Conservation (phyloP, 208 protist species). For the Acanthamoeba healyi region DNA sequence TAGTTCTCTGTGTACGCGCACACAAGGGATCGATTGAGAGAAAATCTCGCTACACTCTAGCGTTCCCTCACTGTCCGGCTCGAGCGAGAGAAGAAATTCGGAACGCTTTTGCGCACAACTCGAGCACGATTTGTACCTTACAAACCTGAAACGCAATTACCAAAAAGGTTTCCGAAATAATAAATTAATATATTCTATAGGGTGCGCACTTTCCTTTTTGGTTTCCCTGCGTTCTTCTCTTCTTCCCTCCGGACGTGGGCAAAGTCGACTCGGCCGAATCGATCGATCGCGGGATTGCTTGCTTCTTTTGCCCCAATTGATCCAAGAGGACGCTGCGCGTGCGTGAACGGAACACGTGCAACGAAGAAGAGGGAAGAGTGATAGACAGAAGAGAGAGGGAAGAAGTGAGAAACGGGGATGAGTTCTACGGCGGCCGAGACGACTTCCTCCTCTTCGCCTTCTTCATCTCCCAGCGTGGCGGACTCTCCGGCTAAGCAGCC, state of each 20-base stretch:
- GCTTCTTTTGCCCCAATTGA: background rate
- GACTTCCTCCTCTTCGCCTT: background rate
- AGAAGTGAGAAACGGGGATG: constrained; percentile 11
- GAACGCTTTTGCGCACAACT: background rate
- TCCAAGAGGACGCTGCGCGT: too few species aligned
- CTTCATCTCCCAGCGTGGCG: background rate
- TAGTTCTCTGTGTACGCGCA: background rate
- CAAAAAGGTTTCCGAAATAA: too few species aligned
- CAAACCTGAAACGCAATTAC: too few species aligned
- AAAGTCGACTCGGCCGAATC: too few species aligned
- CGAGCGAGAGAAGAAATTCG: background rate
- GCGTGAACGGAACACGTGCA: constrained; percentile 7
- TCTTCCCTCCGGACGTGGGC: background rate
- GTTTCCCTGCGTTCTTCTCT: constrained; percentile 9
- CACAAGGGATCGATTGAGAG: background rate
- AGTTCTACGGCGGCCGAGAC: background rate
- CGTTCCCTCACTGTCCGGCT: background rate
- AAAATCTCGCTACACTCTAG: too few species aligned
- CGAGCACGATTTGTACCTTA: background rate
- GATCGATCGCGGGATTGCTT: background rate
- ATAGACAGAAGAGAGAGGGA: background rate
- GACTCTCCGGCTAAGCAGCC: background rate
- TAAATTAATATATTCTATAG: background rate
- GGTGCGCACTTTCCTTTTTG: background rate
- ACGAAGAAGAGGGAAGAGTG: background rate